These are phyloP conservation scores for Calonectria pteridis DNA, from an alignment of 2,329 filamentous ascomycete species.

Conservation along the genomic window DNA sequence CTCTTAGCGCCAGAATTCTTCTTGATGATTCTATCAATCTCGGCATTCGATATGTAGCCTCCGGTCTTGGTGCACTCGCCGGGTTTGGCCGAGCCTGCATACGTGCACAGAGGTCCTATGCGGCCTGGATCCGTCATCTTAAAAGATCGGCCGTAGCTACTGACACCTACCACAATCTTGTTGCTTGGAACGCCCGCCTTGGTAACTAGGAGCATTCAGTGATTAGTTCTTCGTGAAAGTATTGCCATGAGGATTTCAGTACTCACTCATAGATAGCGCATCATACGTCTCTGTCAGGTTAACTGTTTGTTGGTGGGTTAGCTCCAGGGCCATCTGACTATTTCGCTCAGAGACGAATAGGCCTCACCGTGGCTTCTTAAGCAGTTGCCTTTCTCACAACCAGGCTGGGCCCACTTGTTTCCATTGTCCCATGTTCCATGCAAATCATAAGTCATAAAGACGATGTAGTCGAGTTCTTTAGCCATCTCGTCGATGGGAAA, in stretches of 20 bases:
- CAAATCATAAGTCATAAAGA: constrained; percentile 33
- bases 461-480: constrained; percentile 47
- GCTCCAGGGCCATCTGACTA: neutral
- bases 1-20: neutral
- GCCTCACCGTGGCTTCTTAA: constrained; percentile 36
- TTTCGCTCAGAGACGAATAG: neutral
- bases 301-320: constrained; percentile 26
- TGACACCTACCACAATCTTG: constrained; percentile 28
- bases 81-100: constrained; percentile 10
- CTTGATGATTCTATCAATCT: constrained; percentile 5
- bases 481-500: constrained; percentile 47
- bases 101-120: constrained; percentile 3
- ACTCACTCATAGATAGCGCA: constrained; percentile 45
- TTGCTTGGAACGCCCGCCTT: constrained; percentile 25
- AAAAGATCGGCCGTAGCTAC: constrained; percentile 45
- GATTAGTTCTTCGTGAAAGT: neutral
- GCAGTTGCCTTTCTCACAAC: constrained; percentile 47
- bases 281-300: constrained; percentile 52
- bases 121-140: constrained; percentile 41
- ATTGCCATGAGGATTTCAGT: neutral
- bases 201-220: constrained; percentile 23
- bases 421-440: constrained; percentile 41
- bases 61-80: constrained; percentile 11
- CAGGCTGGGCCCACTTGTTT: constrained; percentile 40
- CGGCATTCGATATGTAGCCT: constrained; percentile 18